A percentile compares a stretch with the other conserved stretches of the same genome.
phyloP scores from a whole-genome alignment of 1,284 basidiomycete species.

The Inonotus obliquus region DNA sequence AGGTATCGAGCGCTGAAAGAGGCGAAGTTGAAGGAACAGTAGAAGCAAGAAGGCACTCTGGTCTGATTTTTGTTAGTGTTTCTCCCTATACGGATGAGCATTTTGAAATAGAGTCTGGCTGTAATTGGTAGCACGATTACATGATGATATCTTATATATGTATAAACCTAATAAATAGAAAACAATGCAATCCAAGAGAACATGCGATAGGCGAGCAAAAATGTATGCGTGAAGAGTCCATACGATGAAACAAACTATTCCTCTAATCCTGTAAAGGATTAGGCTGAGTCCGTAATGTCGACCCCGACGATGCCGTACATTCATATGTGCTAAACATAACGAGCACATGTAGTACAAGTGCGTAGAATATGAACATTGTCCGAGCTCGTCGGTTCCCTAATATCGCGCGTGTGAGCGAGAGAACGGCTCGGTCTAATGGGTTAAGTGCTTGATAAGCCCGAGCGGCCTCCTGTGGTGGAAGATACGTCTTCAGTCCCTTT shows the following conservation, averaged over 20 bases:
- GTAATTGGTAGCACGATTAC: not conserved
- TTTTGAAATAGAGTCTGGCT: too few relatives aligned
- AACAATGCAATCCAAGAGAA: not conserved
- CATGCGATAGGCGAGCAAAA: not conserved
- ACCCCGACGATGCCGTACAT: constrained; percentile 49
- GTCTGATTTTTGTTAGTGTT: not conserved
- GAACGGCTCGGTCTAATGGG: constrained; percentile 84
- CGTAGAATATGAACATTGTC: constrained; percentile 80
- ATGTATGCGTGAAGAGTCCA: not conserved
- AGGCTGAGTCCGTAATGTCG: constrained; percentile 25
- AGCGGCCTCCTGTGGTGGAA: constrained; percentile 72
- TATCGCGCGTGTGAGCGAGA: constrained; percentile 80
- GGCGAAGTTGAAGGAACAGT: constrained; percentile 7
- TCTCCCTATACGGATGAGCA: too few relatives aligned
- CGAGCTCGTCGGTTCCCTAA: constrained; percentile 85
- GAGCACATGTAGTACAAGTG: constrained; percentile 70
- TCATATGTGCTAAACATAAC: constrained; percentile 79
- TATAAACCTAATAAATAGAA: not conserved
- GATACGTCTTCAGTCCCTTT: not conserved
- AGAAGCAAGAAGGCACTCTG: not conserved
- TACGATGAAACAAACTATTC: not conserved
- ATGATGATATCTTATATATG: not conserved
- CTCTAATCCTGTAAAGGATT: not conserved
- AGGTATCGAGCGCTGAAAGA: constrained; percentile 64
- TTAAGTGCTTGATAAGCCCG: constrained; percentile 90